Base-by-base conservation (phyloP, 441 rosid genomes). In the Pelargonium australe region DNA sequence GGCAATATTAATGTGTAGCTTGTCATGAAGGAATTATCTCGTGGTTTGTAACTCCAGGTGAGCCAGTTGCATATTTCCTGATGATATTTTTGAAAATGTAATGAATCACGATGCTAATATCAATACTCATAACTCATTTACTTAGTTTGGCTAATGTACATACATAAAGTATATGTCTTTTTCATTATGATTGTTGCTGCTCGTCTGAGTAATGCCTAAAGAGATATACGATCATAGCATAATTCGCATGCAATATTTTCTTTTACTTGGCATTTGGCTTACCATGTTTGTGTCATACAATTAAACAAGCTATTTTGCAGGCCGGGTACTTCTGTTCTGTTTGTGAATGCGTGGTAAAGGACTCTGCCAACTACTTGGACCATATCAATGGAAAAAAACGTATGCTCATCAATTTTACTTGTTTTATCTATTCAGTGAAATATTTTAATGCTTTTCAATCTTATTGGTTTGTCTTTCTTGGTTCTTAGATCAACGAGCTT, bases 381-480 rank as follows among this genome's bases (percentile, higher is more conserved):
- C 99, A 95, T 76, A 95, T 92, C 47, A 95, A 95, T 88, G 99
- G 97, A 74, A 95, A 95, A 76, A 95, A 95, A 80, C 99, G 99
- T 91, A 83, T 0, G 92, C 34, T 60, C 34, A 10, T 9, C 31
- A 13, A 10, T 10, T 20, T 19, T 60, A 10, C 25, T 7, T 60
- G 34, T 60, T 60, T 25, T 20, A 3, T 10, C 2, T 60, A 60
- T 60, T 28, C n/a, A 8, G 20, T 60, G 34, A 60, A 60, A 60
- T 23, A 11, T 20, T 5, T 8, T 60, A 9, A 60, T 20, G 31
- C n/a, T 8, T 58, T 60, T 17, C 9, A 2, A 6, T 17, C 63
- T 23, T 57, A 20, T 13, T 4, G n/a, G n/a, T 60, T 60, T 7
- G n/a, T 60, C 16, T 23, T 64, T 76, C 55, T 64, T 65, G 16